A percentile compares a stretch with the other conserved stretches of the same genome.
These are phyloP conservation scores for Bipolaris cookei DNA, from an alignment of 2,329 filamentous ascomycete species.

Conservation along the genomic window DNA sequence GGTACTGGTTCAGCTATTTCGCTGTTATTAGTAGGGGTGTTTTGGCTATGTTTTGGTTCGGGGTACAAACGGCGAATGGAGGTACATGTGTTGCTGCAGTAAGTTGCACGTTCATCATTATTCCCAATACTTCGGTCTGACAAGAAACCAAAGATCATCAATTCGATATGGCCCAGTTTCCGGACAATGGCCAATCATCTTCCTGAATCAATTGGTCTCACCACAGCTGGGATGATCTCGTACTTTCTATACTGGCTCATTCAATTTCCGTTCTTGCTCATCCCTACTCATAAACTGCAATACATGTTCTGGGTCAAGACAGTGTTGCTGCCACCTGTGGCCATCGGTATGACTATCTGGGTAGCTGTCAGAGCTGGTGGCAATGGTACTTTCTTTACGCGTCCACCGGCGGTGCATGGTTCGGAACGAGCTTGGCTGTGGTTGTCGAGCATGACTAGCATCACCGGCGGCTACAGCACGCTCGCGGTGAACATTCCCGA, in stretches of 20 bases:
- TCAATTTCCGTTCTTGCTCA: slow-evolving; percentile 27
- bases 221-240: slow-evolving; percentile 39
- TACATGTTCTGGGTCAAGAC: slow-evolving; percentile 22
- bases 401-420: neutral
- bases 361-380: slow-evolving; percentile 24
- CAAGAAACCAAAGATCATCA: slow-evolving; percentile 7
- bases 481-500: slow-evolving; percentile 23
- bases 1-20: slow-evolving; percentile 22
- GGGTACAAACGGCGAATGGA: slow-evolving; percentile 19
- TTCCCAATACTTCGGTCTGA: too few species aligned
- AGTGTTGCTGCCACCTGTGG: slow-evolving; percentile 7
- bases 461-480: slow-evolving; percentile 22
- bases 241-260: slow-evolving; percentile 30
- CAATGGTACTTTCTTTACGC: slow-evolving; percentile 20
- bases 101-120: too few species aligned
- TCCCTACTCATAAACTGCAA: slow-evolving; percentile 26
- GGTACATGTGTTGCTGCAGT: slow-evolving; percentile 15
- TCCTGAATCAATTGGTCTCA: slow-evolving; percentile 47
- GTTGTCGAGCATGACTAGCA: slow-evolving; percentile 18
- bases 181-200: slow-evolving; percentile 53
- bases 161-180: slow-evolving; percentile 24
- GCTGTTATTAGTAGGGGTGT: slow-evolving; percentile 19
- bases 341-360: slow-evolving; percentile 19
- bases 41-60: slow-evolving; percentile 25
- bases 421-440: slow-evolving; percentile 5